Evolutionary conservation across 2,329 filamentous ascomycete genomes (phyloP), one percentile per base, ranked within the genome.

Genomic region (Xylariaceae sp.): DNA sequence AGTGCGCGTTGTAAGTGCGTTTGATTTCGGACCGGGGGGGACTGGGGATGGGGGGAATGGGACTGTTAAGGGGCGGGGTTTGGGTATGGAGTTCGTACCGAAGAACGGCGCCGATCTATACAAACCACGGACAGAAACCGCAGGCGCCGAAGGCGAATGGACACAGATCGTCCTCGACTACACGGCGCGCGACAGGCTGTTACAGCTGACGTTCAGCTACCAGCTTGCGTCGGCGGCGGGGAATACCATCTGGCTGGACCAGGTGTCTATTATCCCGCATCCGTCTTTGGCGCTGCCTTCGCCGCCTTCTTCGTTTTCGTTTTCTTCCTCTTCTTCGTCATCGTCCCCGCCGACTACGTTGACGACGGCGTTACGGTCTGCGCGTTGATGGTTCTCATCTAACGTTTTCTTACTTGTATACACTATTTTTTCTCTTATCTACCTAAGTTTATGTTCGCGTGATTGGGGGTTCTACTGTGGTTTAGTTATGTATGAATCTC

Each of bases 121-220:
- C 17, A 18, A 18, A 18, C 17, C 17, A 18, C 17, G 17, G 17
- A 18, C 17, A 18, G 17, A 18, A 18, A 18, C 17, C 17, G 2
- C 17, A 1, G 17, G 17, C 17, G 17, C 2, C 5, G 54, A 51
- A 4, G 53, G 55, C 1, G 53, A 44, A 1, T 72, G 66, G 72
- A 72, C 73, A 13, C 68, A 65, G 11, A 62, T 84, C 48, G 71
- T 71, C 1, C 72, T 89, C 5, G 80, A 82, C 0, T 85, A 83
- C 58, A 71, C 74, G 9, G 73, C 65, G 1, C 53, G 44, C 23
- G 64, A 67, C 11, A 60, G 60, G 8, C 60, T 68, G 13, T 55
- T 68, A 8, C 65, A 68, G 64, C 57, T 69, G 10, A 57, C 55
- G 4, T 67, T 69, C 49, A 63, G 61, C 59, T 67, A 64, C 51